Base-by-base conservation (phyloP, 2,329 filamentous ascomycete species). In the Monosporascus sp. region DNA sequence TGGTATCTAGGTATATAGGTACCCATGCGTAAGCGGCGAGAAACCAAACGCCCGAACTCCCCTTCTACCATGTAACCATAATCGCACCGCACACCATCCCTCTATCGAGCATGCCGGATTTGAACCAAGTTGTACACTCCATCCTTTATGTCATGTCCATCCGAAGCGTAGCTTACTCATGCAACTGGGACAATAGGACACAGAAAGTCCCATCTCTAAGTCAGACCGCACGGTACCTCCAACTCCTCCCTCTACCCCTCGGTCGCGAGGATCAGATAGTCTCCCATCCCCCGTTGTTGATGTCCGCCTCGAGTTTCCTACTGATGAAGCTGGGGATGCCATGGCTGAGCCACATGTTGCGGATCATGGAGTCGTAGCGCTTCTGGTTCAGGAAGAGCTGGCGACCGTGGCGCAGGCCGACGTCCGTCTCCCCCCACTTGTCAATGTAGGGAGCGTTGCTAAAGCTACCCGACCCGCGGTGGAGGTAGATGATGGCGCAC, bases 281-380 rank as follows among this genome's bases (percentile, higher is more conserved):
- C 75, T 99, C 94, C 94, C 94, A 99, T 0, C 94, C 94, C 1
- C 94, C 94, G 64, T 91, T 97, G 68, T 99, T 99, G 45, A 97
- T 91, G 70, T 99, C 94, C 16, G 90, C 88, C 76, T 99, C 94
- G 60, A 99, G 73, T 71, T 91, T 93, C 60, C 94, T 81, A 59
- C 88, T 90, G 67, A 99, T 96, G 47, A 91, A 85, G 61, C 89
- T 95, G 37, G 92, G 92, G 27, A 99, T 84, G 5, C 88, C 87
- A 64, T 97, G 91, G 49, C 85, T 83, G 55, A 97, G 77, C 87
- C 95, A 97, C 44, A 92, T 85, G 61, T 87, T 90, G 49, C 94
- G 81, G 53, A 97, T 79, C 71, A 97, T 80, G 37, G 87, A 85
- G 71, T 99, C 94, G 70, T 97, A 99, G 60, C 94, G 80, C 72